Conservation (phyloP, 2,329 filamentous ascomycete genomes). For the Fusarium protoensiforme region DNA sequence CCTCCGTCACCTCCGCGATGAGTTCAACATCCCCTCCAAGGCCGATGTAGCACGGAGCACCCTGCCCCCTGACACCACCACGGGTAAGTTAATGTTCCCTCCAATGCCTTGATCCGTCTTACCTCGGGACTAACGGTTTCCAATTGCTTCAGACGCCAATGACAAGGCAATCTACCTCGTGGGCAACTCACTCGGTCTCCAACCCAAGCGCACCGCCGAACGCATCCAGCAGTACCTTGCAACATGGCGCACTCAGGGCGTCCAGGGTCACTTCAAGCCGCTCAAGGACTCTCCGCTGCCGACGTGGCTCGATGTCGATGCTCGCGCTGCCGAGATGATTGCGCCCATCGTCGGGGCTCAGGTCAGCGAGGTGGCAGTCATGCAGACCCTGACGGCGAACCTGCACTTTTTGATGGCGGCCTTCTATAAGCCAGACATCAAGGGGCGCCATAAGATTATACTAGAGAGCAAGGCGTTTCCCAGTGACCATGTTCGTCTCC, state of each 20-base stretch:
- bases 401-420: conserved; percentile 83
- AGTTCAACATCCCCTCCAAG: conserved; percentile 77
- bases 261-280: conserved; percentile 81
- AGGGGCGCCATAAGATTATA: conserved; percentile 74
- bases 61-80: conserved; percentile 24
- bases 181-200: conserved; percentile 85
- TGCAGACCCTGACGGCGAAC: conserved; percentile 85
- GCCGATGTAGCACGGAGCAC: conserved; percentile 44
- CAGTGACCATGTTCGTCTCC: conserved; percentile 73
- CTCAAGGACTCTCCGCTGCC: conserved; percentile 73
- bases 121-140: background rate
- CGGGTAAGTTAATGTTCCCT: conserved; percentile 7
- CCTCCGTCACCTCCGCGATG: conserved; percentile 65
- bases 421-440: conserved; percentile 76
- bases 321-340: conserved; percentile 74
- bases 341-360: conserved; percentile 76
- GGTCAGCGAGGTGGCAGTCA: conserved; percentile 78
- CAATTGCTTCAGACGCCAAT: conserved; percentile 10
- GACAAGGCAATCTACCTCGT: conserved; percentile 75
- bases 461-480: conserved; percentile 88
- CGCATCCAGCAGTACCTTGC: conserved; percentile 75
- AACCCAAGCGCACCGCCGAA: conserved; percentile 70
- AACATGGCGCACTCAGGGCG: conserved; percentile 83
- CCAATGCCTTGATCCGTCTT: background rate
- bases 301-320: conserved; percentile 80